Percentiles rank a stretch among this genome's conserved stretches.
Conservation (phyloP, 2,329 filamentous ascomycete genomes). For the Penicillium sclerotiorum region DNA sequence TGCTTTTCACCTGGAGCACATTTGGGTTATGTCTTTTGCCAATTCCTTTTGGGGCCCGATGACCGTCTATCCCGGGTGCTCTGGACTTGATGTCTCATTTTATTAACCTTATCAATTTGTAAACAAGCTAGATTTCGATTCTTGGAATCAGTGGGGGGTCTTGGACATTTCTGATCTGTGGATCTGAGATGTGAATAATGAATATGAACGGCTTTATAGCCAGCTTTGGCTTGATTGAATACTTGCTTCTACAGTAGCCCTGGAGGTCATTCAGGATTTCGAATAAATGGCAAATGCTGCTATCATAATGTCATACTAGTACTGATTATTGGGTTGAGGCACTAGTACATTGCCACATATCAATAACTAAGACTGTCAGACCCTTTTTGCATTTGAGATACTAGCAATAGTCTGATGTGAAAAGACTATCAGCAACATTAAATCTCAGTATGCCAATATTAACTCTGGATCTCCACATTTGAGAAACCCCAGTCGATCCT, state of each 20-base stretch:
- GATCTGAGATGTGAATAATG: constrained; percentile 4
- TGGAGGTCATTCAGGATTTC: no score
- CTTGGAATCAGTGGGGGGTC: constrained; percentile 17
- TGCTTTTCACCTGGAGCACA: constrained; percentile 24
- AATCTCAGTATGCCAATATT: no score
- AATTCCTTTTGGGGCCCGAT: constrained; percentile 16
- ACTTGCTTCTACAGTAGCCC: no score
- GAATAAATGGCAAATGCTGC: no score
- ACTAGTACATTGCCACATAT: no score
- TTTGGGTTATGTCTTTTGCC: constrained; percentile 14
- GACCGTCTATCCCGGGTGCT: constrained; percentile 1
- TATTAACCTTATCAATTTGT: constrained; percentile 24
- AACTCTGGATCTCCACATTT: no score
- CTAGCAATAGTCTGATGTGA: no score
- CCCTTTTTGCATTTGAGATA: no score
- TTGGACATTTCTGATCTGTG: constrained; percentile 1
- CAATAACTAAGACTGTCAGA: no score
- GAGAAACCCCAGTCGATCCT: neutral
- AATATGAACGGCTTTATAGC: neutral
- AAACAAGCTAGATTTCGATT: constrained; percentile 33
- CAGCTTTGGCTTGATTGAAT: neutral
- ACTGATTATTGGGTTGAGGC: no score
- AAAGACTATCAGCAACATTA: no score
- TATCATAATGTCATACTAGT: no score
- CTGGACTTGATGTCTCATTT: constrained; percentile 16